These are phyloP conservation scores for Magnusiomyces tetraspermus DNA, from an alignment of 1,139 yeast species.

Conservation along the genomic window DNA sequence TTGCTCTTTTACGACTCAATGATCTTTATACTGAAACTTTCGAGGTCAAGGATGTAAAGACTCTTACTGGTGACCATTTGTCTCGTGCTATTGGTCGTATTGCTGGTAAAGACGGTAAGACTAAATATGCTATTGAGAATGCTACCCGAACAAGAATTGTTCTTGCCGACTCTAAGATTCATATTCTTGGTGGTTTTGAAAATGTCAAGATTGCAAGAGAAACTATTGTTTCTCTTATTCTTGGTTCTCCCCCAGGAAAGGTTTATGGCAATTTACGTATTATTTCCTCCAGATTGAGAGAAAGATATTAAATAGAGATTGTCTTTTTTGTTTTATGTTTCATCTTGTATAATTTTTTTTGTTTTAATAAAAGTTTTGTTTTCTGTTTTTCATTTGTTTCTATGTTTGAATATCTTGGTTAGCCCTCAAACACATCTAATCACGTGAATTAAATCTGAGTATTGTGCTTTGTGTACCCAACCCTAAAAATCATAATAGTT, in stretches of 20 bases:
- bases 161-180: constrained; percentile 91
- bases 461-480: too few relatives aligned
- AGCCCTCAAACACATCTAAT: background rate
- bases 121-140: constrained; percentile 95
- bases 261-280: constrained; percentile 95
- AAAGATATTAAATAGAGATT: constrained; percentile 51
- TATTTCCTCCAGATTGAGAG: constrained; percentile 94
- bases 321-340: constrained; percentile 4
- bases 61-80: constrained; percentile 89
- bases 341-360: constrained; percentile 5
- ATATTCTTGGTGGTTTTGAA: constrained; percentile 91
- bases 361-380: constrained; percentile 7
- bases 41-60: constrained; percentile 93
- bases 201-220: constrained; percentile 97
- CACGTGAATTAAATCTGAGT: too few relatives aligned
- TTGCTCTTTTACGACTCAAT: constrained; percentile 85
- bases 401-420: background rate
- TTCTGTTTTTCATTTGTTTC: background rate
- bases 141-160: constrained; percentile 98
- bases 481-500: too few relatives aligned
- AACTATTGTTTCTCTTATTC: constrained; percentile 84
- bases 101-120: constrained; percentile 98
- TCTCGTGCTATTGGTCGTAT: constrained; percentile 98
- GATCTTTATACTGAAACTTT: constrained; percentile 95
- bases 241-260: constrained; percentile 98